Conservation (phyloP, 768 basidiomycete genomes). For the Collybiopsis confluens region DNA sequence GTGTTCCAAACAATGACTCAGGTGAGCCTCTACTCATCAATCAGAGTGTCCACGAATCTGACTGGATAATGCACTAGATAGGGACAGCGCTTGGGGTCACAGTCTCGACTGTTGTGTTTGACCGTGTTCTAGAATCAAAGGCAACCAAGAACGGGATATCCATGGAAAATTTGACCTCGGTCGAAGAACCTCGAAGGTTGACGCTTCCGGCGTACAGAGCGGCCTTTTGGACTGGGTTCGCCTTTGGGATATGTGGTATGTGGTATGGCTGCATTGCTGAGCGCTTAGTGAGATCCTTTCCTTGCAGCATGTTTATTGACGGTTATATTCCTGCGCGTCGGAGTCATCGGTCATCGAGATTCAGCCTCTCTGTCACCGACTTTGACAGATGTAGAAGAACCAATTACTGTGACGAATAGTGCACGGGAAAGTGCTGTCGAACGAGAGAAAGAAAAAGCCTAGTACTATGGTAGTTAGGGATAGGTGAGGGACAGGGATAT, state of each 20-base stretch:
- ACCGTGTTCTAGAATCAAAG: conserved; percentile 38
- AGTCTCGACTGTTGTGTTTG: conserved; percentile 67
- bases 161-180: conserved; percentile 19
- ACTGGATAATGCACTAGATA: conserved; percentile 32
- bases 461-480: too few species aligned
- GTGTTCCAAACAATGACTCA: conserved; percentile 79
- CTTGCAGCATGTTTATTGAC: conserved; percentile 4
- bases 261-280: background rate
- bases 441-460: background rate
- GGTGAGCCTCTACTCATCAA: conserved; percentile 7
- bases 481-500: too few species aligned
- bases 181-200: conserved; percentile 27
- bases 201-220: conserved; percentile 52
- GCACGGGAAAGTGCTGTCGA: background rate
- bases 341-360: conserved; percentile 9
- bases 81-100: conserved; percentile 70
- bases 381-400: background rate
- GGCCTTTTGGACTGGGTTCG: conserved; percentile 63
- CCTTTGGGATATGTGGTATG: conserved; percentile 57
- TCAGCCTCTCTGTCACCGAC: background rate
- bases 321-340: conserved; percentile 9
- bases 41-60: background rate
- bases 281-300: background rate
- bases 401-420: background rate
- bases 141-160: conserved; percentile 27